A percentile compares a stretch with the other conserved stretches of the same genome.
Conservation (phyloP, 208 protist species). For the Trypanosoma cruzi region DNA sequence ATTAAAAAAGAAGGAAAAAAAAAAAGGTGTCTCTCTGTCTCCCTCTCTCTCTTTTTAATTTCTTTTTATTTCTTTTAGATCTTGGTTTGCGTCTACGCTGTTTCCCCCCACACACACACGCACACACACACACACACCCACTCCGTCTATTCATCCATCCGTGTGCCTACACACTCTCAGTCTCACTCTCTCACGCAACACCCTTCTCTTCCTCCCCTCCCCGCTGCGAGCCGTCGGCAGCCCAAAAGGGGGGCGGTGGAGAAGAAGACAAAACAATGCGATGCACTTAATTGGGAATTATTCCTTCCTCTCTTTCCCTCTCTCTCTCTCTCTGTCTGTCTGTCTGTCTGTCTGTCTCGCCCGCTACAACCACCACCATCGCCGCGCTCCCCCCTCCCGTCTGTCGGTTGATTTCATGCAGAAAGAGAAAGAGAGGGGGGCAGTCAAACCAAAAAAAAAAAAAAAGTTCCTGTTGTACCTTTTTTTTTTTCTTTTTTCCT, state of each 20-base stretch:
- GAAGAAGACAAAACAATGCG: neutral
- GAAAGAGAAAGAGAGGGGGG: too few species aligned
- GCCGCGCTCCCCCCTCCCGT: too few species aligned
- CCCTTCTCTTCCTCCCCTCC: neutral
- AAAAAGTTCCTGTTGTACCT: neutral
- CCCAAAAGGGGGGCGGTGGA: neutral
- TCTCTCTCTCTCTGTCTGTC: conserved; percentile 1
- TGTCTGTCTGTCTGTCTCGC: too few species aligned
- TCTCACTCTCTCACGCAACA: neutral
- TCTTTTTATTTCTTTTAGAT: neutral
- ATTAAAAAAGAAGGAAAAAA: neutral
- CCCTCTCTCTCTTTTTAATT: neutral
- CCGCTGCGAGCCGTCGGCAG: neutral
- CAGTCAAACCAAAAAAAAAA: too few species aligned
- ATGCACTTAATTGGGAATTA: neutral
- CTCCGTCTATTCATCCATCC: neutral
- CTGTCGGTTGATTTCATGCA: too few species aligned
- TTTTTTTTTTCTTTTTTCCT: conserved; percentile 1
- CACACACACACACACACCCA: conserved; percentile 5
- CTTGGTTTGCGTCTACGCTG: neutral
- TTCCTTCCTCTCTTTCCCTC: neutral
- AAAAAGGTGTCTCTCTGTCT: neutral
- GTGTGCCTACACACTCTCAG: too few species aligned
- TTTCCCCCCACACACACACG: conserved; percentile 3
- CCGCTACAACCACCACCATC: too few species aligned